Evolutionary conservation across 2,329 filamentous ascomycete genomes (phyloP).

Genomic region (Lachnellula arida): DNA sequence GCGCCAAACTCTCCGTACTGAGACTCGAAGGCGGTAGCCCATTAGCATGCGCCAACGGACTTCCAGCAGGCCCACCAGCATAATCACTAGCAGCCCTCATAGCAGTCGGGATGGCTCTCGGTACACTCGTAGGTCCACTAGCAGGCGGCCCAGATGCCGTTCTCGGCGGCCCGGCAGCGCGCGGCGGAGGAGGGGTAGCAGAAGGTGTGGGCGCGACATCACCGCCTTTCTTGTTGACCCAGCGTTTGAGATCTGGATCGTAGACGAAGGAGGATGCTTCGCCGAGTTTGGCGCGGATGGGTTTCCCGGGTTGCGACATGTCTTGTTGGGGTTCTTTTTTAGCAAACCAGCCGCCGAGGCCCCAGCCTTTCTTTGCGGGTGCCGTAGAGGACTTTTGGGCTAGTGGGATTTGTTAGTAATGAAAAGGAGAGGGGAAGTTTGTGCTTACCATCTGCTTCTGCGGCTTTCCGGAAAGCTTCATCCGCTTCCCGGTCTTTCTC

Average conservation of each 20-base stretch:
- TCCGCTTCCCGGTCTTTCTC: slow-evolving; percentile 76
- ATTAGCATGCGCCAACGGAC: slow-evolving; percentile 14
- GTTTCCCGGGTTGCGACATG: slow-evolving; percentile 47
- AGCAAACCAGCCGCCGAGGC: slow-evolving; percentile 73
- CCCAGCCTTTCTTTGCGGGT: slow-evolving; percentile 65
- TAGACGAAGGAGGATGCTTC: slow-evolving; percentile 92
- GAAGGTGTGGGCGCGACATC: slow-evolving; percentile 55
- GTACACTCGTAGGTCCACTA: not conserved
- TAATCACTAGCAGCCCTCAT: slow-evolving; percentile 4
- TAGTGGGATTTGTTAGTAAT: slow-evolving; percentile 30
- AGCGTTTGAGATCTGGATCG: slow-evolving; percentile 93
- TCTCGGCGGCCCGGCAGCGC: slow-evolving; percentile 43
- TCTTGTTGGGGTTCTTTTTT: slow-evolving; percentile 47
- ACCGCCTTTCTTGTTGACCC: slow-evolving; percentile 89
- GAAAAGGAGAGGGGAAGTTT: slow-evolving; percentile 15
- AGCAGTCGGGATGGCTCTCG: not conserved
- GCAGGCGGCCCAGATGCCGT: slow-evolving; percentile 18
- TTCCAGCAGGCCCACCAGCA: slow-evolving; percentile 29
- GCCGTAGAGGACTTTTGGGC: slow-evolving; percentile 55
- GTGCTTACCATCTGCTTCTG: slow-evolving; percentile 64
- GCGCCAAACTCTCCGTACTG: slow-evolving; percentile 7
- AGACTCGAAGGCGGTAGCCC: slow-evolving; percentile 1
- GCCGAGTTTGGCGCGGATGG: slow-evolving; percentile 90
- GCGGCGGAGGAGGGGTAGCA: slow-evolving; percentile 76
- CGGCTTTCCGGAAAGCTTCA: slow-evolving; percentile 79